Base-by-base conservation (phyloP, 2,329 filamentous ascomycete genomes). In the Teratosphaeria pseudoeucalypti region DNA sequence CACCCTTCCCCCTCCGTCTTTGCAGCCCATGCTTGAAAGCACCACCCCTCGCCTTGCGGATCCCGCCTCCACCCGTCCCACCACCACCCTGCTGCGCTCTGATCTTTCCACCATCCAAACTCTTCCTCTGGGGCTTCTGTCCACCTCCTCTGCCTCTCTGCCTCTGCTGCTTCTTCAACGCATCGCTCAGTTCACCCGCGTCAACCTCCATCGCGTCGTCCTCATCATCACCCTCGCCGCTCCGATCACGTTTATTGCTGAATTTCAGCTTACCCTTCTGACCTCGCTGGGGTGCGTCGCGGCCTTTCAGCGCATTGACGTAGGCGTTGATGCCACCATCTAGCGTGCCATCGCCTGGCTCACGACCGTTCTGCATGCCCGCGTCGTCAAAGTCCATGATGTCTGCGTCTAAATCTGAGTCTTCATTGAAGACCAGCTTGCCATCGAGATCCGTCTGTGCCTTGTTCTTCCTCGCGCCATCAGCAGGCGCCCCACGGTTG, bases 371-470 rank as follows among this genome's bases (percentile, higher is more conserved):
- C 9, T 67, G 29, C 62, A 68, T 65, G 26, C 76, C 77, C 23
- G 82, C 78, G 58, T 77, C 76, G 56, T 91, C 87, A 67, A 89
- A 75, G 34, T 83, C 82, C 66, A 82, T 82, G 26, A 79, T 78
- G 52, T 76, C 75, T 27, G 72, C 72, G 47, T 74, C 71, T n/a
- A 70, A 67, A 16, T 72, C 73, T 5, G 63, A 64, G 19, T 70
- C 69, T 12, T 76, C 78, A 66, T 85, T 87, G 57, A 95, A 80
- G 64, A 95, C 82, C 52, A 95, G 82, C 76, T 92, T 94, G 62
- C 90, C 90, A 71, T 95, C 89, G 55, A 86, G 74, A 68, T 94
- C 85, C 14, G 80, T 80, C 78, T 84, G 88, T 57, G 85, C 85
- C 73, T 86, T 88, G 52, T 76, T 82, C 60, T 73, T 76, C 56